A percentile compares a stretch with the other conserved stretches of the same genome.
These are phyloP conservation scores for Ophiocytium majus DNA, from an alignment of 352 stramenopile genomes.

Conservation along the genomic window DNA sequence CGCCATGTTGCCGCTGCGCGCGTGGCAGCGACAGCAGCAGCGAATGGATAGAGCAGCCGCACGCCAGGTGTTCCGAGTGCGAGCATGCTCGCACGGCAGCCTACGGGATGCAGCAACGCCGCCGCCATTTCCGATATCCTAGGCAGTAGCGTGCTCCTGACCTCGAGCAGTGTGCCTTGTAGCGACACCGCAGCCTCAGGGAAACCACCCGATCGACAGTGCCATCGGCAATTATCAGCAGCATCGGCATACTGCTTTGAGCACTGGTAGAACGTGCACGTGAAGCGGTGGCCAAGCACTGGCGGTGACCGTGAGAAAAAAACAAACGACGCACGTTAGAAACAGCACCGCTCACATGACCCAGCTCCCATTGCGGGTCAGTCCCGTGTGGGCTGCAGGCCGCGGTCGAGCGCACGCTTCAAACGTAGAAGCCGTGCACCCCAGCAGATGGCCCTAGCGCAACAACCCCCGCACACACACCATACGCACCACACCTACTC, in stretches of 20 bases:
- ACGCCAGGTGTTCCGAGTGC: too few species aligned
- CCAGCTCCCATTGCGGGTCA: neutral
- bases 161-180: neutral
- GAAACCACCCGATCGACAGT: neutral
- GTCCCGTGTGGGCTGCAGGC: neutral
- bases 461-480: neutral
- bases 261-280: neutral
- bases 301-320: neutral
- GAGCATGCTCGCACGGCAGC: too few species aligned
- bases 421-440: too few species aligned
- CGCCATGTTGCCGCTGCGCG: neutral
- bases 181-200: neutral
- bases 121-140: too few species aligned
- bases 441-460: neutral
- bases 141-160: neutral
- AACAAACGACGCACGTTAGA: neutral
- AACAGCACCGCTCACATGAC: neutral
- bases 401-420: neutral
- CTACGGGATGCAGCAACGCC: too few species aligned
- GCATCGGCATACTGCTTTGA: neutral
- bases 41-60: too few species aligned
- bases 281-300: neutral
- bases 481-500: neutral
- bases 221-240: neutral
- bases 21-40: too few species aligned